Evolutionary conservation across 345 rosid species (phyloP).

Genomic region (Erucastrum elatum): DNA sequence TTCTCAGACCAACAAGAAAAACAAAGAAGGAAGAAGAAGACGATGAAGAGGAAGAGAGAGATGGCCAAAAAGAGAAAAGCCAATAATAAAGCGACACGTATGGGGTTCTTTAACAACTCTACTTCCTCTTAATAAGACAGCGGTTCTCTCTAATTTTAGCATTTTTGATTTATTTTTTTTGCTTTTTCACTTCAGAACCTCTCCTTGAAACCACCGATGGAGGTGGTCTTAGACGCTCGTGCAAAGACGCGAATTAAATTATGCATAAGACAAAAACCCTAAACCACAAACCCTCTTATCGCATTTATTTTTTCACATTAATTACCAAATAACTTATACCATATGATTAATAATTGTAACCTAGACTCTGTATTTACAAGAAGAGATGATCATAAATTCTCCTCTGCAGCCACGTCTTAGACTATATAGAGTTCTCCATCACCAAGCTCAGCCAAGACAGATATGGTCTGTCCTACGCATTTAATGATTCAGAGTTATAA

Average conservation of each 20-base stretch:
- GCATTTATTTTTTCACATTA: conserved; percentile 11
- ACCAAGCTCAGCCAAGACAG: conserved; percentile 33
- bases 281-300: conserved; percentile 1
- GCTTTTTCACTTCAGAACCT: too few relatives aligned
- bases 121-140: too few relatives aligned
- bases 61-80: too few relatives aligned
- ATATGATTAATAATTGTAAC: conserved; percentile 7
- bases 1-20: too few relatives aligned
- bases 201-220: too few relatives aligned
- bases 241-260: conserved; percentile 6
- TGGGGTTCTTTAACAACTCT: too few relatives aligned
- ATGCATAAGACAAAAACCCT: conserved; percentile 19
- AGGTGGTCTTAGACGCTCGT: too few relatives aligned
- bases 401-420: conserved; percentile 11
- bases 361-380: not conserved
- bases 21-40: too few relatives aligned
- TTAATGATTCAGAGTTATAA: conserved; percentile 17
- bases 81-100: too few relatives aligned
- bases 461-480: conserved; percentile 26
- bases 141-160: too few relatives aligned
- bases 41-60: too few relatives aligned
- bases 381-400: conserved; percentile 28
- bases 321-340: conserved; percentile 4
- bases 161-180: too few relatives aligned
- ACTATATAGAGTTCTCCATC: conserved; percentile 22